A percentile compares a stretch with the other conserved stretches of the same genome.
These are phyloP conservation scores for Coemansia sp. DNA, from an alignment of 192 early-diverging fungal genomes.

Conservation along the genomic window DNA sequence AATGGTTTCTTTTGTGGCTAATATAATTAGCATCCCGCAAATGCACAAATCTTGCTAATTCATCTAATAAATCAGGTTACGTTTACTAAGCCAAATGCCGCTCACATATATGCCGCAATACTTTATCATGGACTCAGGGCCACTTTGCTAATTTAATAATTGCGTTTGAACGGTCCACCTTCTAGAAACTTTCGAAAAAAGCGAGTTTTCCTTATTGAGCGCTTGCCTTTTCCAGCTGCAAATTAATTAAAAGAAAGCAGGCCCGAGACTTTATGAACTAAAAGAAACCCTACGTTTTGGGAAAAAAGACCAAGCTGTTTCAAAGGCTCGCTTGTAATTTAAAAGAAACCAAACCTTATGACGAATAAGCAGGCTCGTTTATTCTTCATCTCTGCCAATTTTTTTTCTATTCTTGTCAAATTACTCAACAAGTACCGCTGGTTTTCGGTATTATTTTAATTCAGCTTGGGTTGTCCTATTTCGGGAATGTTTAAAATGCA, in stretches of 20 bases:
- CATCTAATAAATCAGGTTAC: no score
- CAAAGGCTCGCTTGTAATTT: not conserved
- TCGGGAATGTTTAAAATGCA: not conserved
- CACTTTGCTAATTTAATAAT: no score
- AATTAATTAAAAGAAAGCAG: not conserved
- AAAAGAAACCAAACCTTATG: not conserved
- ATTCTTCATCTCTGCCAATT: not conserved
- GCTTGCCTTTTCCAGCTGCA: not conserved
- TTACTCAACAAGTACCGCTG: not conserved
- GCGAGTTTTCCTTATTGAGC: not conserved
- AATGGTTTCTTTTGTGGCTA: no score
- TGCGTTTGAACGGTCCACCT: not conserved
- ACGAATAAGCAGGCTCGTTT: not conserved
- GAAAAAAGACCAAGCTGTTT: not conserved
- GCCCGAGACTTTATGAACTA: not conserved
- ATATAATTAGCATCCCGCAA: no score
- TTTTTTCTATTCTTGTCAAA: not conserved
- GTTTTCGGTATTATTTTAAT: conserved; percentile 1
- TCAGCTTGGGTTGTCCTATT: not conserved
- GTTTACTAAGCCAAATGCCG: no score
- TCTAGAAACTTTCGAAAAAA: not conserved
- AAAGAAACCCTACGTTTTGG: not conserved
- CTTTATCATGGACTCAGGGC: no score
- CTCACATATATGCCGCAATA: no score
- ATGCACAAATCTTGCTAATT: no score